Base-by-base conservation (phyloP, 768 basidiomycete species). In the Suillus tomentosus region DNA sequence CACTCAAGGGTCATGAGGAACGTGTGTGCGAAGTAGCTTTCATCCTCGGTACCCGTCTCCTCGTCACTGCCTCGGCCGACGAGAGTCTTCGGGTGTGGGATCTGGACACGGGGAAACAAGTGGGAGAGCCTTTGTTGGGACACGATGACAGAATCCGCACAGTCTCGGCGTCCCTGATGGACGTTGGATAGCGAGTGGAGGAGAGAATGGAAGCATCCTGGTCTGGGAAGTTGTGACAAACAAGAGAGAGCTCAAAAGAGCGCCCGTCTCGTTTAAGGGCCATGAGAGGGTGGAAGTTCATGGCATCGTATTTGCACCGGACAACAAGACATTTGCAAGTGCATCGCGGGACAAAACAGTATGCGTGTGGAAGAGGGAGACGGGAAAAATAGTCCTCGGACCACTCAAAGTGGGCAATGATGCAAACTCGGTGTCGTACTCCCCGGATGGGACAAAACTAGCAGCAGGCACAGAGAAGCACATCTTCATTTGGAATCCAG, bases 141-240 rank as follows among this genome's bases (percentile, higher is more conserved):
- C 66, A 72, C 58, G 36, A 27, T 19, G 64, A 61, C 51, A 31
- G 14, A 15, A 62, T 72, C 55, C 78, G 77, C 8, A 74, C 71
- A 47, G 79, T 82, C 64, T 67, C 74, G 66, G 75, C 80, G 40
- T 70, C 71, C 40, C 62, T 0, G 62, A 71, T 54, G 70, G 68
- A 19, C 11, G 50, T 22, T 54, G 45, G 36, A 50, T 72, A 15
- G 62, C 63, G 56, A 62, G 68, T 24, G 65, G 56, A 39, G 61
- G 63, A 5, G 13, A 4, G 10, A 68, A 72, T 11, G 34, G 45
- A 10, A 65, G 64, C n/a, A 22, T 22, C n/a, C n/a, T 22, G 11
- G 45, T 22, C 5, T 47, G 45, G 45, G 45, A 47, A 47, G 45
- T 47, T 47, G 45, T n/a, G 5, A 13, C n/a, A 22, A 47, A 47